Conservation (phyloP, 1,284 basidiomycete genomes). For the Rhodotorula sp. region DNA sequence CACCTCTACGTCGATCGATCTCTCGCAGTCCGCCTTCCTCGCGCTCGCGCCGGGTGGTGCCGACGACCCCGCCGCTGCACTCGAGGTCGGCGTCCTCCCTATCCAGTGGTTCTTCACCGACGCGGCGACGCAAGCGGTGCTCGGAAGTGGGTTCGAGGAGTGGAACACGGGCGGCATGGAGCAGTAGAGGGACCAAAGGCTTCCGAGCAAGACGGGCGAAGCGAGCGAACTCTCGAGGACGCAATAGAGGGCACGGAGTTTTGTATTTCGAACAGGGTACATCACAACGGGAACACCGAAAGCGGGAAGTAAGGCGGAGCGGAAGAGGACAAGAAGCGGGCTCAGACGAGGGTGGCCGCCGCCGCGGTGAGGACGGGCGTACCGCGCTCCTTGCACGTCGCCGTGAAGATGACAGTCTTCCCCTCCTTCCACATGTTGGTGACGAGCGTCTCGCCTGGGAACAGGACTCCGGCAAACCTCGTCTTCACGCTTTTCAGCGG, state of each 20-base stretch:
- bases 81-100: constrained; percentile 7
- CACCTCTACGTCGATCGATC: background rate
- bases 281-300: too few species aligned
- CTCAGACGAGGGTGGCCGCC: constrained; percentile 65
- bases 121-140: background rate
- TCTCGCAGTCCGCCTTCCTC: constrained; percentile 13
- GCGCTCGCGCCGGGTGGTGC: background rate
- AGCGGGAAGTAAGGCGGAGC: background rate
- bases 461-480: constrained; percentile 86
- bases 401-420: constrained; percentile 79
- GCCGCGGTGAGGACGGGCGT: constrained; percentile 69
- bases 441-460: constrained; percentile 90
- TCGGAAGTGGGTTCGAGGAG: background rate
- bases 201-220: too few species aligned
- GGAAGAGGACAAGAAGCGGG: background rate
- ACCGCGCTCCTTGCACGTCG: constrained; percentile 73
- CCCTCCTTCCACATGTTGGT: constrained; percentile 99
- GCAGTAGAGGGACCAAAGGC: background rate
- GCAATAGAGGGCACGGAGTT: too few species aligned
- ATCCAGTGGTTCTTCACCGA: constrained; percentile 31
- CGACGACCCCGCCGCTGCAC: background rate
- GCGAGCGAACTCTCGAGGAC: too few species aligned
- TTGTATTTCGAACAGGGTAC: too few species aligned
- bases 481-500: constrained; percentile 93
- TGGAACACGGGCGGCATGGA: background rate